phyloP scores from a whole-genome alignment of 345 rosid species.

The Aurinia saxatilis region DNA sequence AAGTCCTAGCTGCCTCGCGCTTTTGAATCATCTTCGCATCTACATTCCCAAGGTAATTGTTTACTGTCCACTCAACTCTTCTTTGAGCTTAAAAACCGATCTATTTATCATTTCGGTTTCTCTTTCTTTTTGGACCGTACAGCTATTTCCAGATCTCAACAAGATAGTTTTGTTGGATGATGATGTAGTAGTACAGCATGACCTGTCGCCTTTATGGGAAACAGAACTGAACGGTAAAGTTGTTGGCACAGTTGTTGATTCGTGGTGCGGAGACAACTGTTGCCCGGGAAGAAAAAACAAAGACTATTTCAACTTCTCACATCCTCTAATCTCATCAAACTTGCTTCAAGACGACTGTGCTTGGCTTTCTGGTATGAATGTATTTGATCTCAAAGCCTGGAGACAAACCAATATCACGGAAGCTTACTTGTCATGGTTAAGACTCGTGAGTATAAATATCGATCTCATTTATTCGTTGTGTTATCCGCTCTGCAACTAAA shows the following conservation, averaged over 20 bases:
- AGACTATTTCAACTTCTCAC: constrained; percentile 87
- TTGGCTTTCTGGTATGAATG: constrained; percentile 90
- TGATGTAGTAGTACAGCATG: constrained; percentile 82
- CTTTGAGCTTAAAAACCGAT: neutral
- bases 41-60: constrained; percentile 67
- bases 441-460: constrained; percentile 40
- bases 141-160: constrained; percentile 91
- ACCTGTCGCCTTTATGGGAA: constrained; percentile 77
- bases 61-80: neutral
- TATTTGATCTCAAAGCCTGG: constrained; percentile 84
- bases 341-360: constrained; percentile 50
- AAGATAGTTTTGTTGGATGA: constrained; percentile 90
- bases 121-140: constrained; percentile 34
- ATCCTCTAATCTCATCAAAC: constrained; percentile 54
- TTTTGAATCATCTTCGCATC: constrained; percentile 79
- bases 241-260: constrained; percentile 68
- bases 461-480: neutral
- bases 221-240: constrained; percentile 65
- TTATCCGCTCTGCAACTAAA: neutral
- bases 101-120: constrained; percentile 24
- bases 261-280: constrained; percentile 71
- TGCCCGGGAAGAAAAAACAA: constrained; percentile 70
- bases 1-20: constrained; percentile 58
- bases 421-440: constrained; percentile 64
- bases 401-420: constrained; percentile 60